These are phyloP conservation scores for Cryptococcus jaspeensis DNA, from an alignment of 1,284 basidiomycete genomes.

Conservation along the genomic window DNA sequence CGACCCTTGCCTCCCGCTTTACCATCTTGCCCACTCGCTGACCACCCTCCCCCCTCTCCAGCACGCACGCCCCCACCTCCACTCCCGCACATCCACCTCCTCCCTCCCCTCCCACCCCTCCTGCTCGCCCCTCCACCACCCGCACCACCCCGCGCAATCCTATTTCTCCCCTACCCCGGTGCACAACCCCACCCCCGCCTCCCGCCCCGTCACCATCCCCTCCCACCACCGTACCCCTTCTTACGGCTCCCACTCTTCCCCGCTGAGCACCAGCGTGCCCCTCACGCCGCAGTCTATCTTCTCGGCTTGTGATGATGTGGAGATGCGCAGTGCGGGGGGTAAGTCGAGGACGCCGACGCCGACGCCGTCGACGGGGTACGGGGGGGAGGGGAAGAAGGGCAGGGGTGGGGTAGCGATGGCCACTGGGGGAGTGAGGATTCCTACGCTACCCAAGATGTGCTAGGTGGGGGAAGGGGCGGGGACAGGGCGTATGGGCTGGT, in stretches of 20 bases:
- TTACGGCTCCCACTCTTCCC: constrained; percentile 11
- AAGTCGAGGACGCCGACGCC: background rate
- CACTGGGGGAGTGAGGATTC: background rate
- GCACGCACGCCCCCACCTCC: constrained; percentile 19
- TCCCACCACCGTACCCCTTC: constrained; percentile 6
- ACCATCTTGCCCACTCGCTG: background rate
- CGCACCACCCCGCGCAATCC: constrained; percentile 4
- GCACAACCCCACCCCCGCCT: constrained; percentile 1
- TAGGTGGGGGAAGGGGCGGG: background rate
- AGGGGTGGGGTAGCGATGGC: no score
- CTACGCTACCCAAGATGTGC: background rate
- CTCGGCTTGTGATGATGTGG: background rate
- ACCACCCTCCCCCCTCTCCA: background rate
- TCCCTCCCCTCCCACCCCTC: constrained; percentile 2
- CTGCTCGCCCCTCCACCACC: constrained; percentile 13
- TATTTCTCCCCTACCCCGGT: background rate
- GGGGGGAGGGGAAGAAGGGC: no score
- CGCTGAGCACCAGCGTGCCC: constrained; percentile 12
- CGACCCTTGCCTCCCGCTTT: background rate
- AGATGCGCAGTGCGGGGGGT: background rate
- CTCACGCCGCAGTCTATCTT: constrained; percentile 11
- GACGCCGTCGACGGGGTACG: no score
- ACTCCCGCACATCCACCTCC: constrained; percentile 6
- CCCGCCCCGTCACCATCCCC: background rate
- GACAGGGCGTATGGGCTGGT: background rate